Evolutionary conservation across 1,284 basidiomycete genomes (phyloP).

Genomic region (Ustilago tritici): DNA sequence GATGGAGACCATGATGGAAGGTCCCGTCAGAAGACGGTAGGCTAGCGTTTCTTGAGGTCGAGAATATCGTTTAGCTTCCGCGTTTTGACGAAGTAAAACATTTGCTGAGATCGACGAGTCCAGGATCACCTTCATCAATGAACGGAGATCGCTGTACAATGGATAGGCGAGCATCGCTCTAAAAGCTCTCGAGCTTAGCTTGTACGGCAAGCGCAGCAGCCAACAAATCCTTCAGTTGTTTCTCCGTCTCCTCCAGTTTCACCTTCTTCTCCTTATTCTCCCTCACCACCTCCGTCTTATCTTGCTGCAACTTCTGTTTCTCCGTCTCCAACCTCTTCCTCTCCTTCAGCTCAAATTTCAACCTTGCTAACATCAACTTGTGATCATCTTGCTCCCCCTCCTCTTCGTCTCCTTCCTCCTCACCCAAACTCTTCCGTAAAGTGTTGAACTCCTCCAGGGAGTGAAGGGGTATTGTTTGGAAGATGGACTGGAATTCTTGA

Average conservation of each 20-base stretch:
- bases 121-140: neutral
- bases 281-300: slow-evolving; percentile 35
- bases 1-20: neutral
- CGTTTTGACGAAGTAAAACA: neutral
- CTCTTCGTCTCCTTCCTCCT: slow-evolving; percentile 10
- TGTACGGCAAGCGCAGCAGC: slow-evolving; percentile 25
- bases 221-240: slow-evolving; percentile 28
- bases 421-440: neutral
- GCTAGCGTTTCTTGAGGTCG: neutral
- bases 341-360: slow-evolving; percentile 44
- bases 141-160: neutral
- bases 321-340: slow-evolving; percentile 37
- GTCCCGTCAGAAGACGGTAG: too few species aligned
- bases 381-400: slow-evolving; percentile 22
- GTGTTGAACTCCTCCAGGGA: slow-evolving; percentile 25
- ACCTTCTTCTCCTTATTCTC: slow-evolving; percentile 50
- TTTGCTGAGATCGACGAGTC: neutral
- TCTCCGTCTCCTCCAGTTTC: slow-evolving; percentile 40
- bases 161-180: neutral
- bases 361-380: slow-evolving; percentile 37
- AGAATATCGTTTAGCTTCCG: neutral
- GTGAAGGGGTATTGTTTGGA: slow-evolving; percentile 43
- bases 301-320: slow-evolving; percentile 33
- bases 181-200: slow-evolving; percentile 37
- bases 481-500: slow-evolving; percentile 52